Evolutionary conservation across 495 filamentous ascomycete species (phyloP), one percentile per base, ranked within the genome.

Genomic region (Chlorociboria aeruginascens): DNA sequence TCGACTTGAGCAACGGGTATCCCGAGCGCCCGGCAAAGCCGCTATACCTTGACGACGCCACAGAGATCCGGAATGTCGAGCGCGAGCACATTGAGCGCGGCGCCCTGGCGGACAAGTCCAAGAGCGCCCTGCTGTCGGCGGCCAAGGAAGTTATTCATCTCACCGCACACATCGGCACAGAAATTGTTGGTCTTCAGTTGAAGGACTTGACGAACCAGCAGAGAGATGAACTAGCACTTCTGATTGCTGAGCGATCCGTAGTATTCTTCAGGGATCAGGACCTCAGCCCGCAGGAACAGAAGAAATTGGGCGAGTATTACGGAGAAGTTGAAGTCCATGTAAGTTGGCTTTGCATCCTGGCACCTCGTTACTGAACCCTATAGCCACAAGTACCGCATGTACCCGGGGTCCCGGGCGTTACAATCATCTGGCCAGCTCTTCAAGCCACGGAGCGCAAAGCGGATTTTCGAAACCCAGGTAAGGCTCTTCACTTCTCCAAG

Each of bases 201-300:
- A 85, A 82, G 46, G 79, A 85, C 46, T 63, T 85, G 32, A 82
- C 75, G 0, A 65, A 76, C 39, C 71, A 79, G 60, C 81, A 85
- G 48, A 78, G 70, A 45, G 81, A 85, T 57, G 83, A 86, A 54
- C 63, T 86, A n/a, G 82, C 73, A 0, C 42, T 86, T 28, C 61
- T 86, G 45, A 80, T 86, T 50, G 81, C 83, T 3, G 81, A 85
- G 60, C 66, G 83, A 29, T 82, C 79, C 46, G 82, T 88, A 9
- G 82, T 86, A 31, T 86, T 88, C 62, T 82, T 86, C 66, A 69
- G 83, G 6, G 70, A 85, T 50, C 83, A 88, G 54, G 79, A 85
- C 45, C 66, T 88, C 37, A 69, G 70, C 7, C 81, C 82, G 1
- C 78, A 85, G 53, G 70, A 86, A 54, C 82, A 86, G 53, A 79